Percentiles rank a stretch among this genome's conserved stretches.
Conservation (phyloP, 345 rosid genomes). For the Rubroshorea leprosula region DNA sequence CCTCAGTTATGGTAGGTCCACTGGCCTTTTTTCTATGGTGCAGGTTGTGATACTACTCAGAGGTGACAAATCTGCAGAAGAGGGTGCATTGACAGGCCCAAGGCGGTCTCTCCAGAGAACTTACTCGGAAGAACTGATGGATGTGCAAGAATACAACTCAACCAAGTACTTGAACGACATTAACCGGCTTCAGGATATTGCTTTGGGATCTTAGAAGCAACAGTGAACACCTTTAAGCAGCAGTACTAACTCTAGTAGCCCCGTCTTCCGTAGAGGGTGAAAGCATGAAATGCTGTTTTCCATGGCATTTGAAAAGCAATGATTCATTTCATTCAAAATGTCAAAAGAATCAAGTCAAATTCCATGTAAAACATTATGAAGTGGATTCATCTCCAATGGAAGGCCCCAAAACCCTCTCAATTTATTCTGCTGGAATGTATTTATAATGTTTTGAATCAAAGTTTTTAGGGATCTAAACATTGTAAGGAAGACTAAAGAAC, state of each 20-base stretch:
- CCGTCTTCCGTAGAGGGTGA: not conserved
- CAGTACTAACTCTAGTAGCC: no score
- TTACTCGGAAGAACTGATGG: constrained; percentile 60
- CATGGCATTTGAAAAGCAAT: constrained; percentile 18
- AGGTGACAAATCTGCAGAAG: constrained; percentile 41
- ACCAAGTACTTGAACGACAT: constrained; percentile 56
- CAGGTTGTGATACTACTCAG: constrained; percentile 67
- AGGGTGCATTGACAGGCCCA: constrained; percentile 25
- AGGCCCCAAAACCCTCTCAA: constrained; percentile 4
- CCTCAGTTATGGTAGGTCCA: not conserved
- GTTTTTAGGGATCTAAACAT: constrained; percentile 9
- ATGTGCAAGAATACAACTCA: constrained; percentile 70
- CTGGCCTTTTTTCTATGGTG: constrained; percentile 2
- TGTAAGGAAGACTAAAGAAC: no score
- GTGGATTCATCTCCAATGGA: constrained; percentile 14
- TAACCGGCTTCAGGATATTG: constrained; percentile 51
- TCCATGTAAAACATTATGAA: constrained; percentile 24
- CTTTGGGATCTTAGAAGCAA: constrained; percentile 42
- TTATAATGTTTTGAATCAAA: constrained; percentile 10
- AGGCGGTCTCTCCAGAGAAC: constrained; percentile 44
- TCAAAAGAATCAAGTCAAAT: constrained; percentile 11
- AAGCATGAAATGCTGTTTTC: constrained; percentile 12
- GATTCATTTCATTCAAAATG: not conserved
- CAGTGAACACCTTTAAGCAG: no score
- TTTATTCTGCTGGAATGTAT: constrained; percentile 5